A percentile compares a stretch with the other conserved stretches of the same genome.
These are phyloP conservation scores for Didymella segeticola DNA, from an alignment of 2,329 filamentous ascomycete genomes.

Conservation along the genomic window DNA sequence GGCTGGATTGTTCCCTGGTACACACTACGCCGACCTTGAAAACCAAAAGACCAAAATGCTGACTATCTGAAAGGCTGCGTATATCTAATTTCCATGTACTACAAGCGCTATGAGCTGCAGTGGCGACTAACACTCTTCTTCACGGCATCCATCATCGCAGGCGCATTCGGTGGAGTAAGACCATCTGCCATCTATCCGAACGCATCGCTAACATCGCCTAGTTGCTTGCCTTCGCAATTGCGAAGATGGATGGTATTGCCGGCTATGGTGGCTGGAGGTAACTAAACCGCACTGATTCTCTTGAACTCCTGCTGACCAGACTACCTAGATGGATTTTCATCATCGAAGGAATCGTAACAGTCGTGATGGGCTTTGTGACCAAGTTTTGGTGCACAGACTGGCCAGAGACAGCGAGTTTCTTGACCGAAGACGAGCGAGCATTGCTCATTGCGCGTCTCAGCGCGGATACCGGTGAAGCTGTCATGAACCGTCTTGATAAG, in stretches of 20 bases:
- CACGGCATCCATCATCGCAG: constrained; percentile 50
- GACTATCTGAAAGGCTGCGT: constrained; percentile 29
- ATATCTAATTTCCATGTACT: constrained; percentile 49
- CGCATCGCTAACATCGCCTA: constrained; percentile 7
- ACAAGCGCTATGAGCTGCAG: constrained; percentile 53
- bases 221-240: constrained; percentile 57
- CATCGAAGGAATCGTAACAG: constrained; percentile 42
- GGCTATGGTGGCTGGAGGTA: constrained; percentile 47
- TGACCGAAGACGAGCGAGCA: constrained; percentile 35
- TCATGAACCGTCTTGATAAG: constrained; percentile 62
- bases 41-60: not conserved
- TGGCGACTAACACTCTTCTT: constrained; percentile 53
- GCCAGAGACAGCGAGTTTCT: constrained; percentile 46
- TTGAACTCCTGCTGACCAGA: constrained; percentile 4
- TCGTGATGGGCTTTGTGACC: constrained; percentile 51
- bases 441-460: constrained; percentile 39
- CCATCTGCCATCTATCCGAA: not conserved
- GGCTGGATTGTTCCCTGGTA: constrained; percentile 45
- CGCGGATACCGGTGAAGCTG: constrained; percentile 43
- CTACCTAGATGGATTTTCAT: constrained; percentile 29
- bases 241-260: constrained; percentile 65
- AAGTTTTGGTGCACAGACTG: constrained; percentile 62
- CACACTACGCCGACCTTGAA: not conserved
- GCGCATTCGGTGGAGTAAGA: constrained; percentile 50
- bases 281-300: constrained; percentile 12